phyloP scores from a whole-genome alignment of 2,329 filamentous ascomycete species.

The Gaeumannomyces sp. region DNA sequence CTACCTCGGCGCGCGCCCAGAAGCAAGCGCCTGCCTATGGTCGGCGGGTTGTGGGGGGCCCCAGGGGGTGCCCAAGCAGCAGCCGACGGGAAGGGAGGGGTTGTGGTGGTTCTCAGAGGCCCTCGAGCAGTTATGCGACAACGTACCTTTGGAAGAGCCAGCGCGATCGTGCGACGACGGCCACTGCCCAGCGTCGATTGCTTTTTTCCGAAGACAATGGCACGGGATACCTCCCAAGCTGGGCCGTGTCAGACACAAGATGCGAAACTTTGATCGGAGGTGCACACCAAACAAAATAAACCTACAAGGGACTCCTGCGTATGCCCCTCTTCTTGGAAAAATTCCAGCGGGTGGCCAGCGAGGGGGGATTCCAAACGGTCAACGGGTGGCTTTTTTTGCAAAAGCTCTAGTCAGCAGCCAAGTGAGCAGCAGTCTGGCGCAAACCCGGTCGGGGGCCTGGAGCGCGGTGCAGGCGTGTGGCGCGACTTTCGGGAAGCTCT shows the following conservation, averaged over 20 bases:
- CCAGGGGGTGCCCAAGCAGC: constrained; percentile 2
- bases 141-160: background rate
- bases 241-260: background rate
- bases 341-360: background rate
- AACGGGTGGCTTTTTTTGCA: background rate
- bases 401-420: background rate
- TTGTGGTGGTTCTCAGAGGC: constrained; percentile 7
- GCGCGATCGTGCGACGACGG: background rate
- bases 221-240: background rate
- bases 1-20: background rate
- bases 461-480: no score
- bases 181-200: background rate
- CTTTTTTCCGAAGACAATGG: background rate
- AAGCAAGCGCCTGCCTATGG: constrained; percentile 8
- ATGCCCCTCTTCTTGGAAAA: background rate
- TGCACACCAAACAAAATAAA: background rate
- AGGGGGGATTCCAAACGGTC: background rate
- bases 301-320: background rate
- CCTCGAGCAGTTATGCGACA: background rate
- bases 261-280: background rate
- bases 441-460: background rate
- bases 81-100: background rate
- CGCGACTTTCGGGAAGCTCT: background rate
- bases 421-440: background rate
- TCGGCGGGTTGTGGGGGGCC: constrained; percentile 7